These are phyloP conservation scores for Pichia sp. DNA, from an alignment of 1,139 yeast species.

Conservation along the genomic window DNA sequence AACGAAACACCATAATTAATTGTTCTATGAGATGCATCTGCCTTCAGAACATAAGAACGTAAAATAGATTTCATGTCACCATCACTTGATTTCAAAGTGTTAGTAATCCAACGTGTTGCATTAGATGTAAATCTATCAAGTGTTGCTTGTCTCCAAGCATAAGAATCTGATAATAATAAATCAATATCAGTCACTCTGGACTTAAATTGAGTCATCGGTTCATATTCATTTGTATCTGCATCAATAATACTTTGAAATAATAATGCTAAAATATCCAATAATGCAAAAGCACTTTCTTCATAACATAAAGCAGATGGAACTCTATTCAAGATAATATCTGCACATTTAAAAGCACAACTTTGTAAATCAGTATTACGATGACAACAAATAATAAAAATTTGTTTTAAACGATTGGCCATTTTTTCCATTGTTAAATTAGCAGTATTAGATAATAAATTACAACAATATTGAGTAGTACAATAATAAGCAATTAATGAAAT, in stretches of 20 bases:
- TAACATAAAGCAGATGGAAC: conserved; percentile 84
- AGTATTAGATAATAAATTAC: conserved; percentile 28
- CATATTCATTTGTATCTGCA: conserved; percentile 81
- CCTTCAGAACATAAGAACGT: conserved; percentile 62
- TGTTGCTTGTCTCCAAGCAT: conserved; percentile 68
- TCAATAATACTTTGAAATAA: conserved; percentile 77
- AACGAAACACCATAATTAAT: conserved; percentile 79
- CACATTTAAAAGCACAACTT: conserved; percentile 72
- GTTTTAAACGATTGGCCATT: conserved; percentile 66
- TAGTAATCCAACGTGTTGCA: conserved; percentile 62
- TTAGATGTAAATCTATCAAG: conserved; percentile 52
- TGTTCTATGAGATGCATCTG: conserved; percentile 25
- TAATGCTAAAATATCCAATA: conserved; percentile 73
- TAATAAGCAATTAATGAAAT: conserved; percentile 61
- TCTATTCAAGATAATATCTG: conserved; percentile 58
- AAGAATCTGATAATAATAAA: conserved; percentile 70
- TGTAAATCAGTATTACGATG: conserved; percentile 74
- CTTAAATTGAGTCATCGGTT: conserved; percentile 65
- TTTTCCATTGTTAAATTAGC: conserved; percentile 46
- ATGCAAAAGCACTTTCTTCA: conserved; percentile 62
- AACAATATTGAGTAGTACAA: conserved; percentile 51
- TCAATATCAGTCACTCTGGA: conserved; percentile 56
- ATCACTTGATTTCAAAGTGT: conserved; percentile 48
- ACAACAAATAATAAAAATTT: conserved; percentile 64
- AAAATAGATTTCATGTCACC: conserved; percentile 74